Evolutionary conservation across 139 green algal genomes (phyloP), one percentile per base, ranked within the genome.

Genomic region (Chlorella vulgaris): DNA sequence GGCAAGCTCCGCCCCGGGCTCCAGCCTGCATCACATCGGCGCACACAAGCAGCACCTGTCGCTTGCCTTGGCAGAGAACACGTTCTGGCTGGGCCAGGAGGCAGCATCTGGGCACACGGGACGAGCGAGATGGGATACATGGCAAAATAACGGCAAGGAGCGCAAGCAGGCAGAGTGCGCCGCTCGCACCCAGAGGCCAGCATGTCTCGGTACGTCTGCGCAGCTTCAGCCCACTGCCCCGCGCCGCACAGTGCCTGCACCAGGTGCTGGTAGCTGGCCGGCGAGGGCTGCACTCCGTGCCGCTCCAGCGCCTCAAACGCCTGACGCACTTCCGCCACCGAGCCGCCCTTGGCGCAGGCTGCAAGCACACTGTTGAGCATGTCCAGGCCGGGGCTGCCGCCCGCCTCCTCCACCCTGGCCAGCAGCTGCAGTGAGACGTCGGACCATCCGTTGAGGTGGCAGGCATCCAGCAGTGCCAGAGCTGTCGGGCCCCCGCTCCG

Each of bases 391-490:
- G 74, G 82, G 19, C 22, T 1, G 0, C 51, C 36, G 10, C 69
- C 65, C 43, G 21, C 3, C 0, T 28, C 42, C 40, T 85, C 51
- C 89, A 93, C 91, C 60, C 83, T 79, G 1, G 83, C 73, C 74
- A 95, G 92, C 63, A 95, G 82, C 74, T 93, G 87, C 68, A 95
- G 55, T n/a, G 93, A 91, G 38, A 95, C 81, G 60, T 95, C 87
- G 82, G 85, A 90, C 51, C 88, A 89, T 10, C 92, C 91, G 28
- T 82, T 87, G 74, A 13, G 50, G 21, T 15, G 29, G 43, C 47
- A 66, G 31, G 70, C 39, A 26, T 36, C 67, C 29, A 50, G 65
- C 67, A 55, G 7, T 8, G 2, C 26, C 39, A 24, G 6, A 19
- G 58, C 24, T 24, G 29, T 24, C 58, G 6, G 58, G 58, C 58